phyloP scores from a whole-genome alignment of 768 basidiomycete genomes.

The Pulveroboletus sp. region DNA sequence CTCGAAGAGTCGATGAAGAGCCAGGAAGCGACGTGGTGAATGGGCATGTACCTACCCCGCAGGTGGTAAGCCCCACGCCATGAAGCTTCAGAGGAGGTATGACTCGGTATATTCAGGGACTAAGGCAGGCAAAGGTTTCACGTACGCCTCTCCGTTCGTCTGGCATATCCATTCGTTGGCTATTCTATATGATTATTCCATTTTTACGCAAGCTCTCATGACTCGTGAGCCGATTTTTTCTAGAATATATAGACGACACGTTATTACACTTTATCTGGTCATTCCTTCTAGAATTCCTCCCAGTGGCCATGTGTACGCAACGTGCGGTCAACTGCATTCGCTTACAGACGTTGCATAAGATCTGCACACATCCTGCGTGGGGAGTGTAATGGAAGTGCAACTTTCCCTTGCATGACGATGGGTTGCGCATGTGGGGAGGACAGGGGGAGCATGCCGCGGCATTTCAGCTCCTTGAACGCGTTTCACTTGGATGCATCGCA shows the following conservation, averaged over 20 bases:
- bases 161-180: conserved; percentile 30
- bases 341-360: conserved; percentile 2
- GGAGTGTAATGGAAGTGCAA: conserved; percentile 18
- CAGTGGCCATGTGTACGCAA: conserved; percentile 11
- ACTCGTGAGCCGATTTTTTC: conserved; percentile 9
- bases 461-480: background rate
- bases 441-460: conserved; percentile 1
- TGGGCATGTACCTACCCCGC: conserved; percentile 33
- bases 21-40: conserved; percentile 37
- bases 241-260: conserved; percentile 23
- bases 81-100: conserved; percentile 28
- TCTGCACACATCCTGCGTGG: conserved; percentile 11
- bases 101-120: conserved; percentile 29
- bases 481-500: background rate
- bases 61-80: conserved; percentile 33
- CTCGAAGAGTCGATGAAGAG: conserved; percentile 33
- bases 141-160: conserved; percentile 20
- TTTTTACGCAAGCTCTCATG: conserved; percentile 29
- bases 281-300: conserved; percentile 13
- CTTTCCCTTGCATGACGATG: conserved; percentile 3
- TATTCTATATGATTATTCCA: conserved; percentile 38
- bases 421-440: conserved; percentile 2
- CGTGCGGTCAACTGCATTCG: conserved; percentile 13
- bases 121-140: conserved; percentile 22
- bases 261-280: conserved; percentile 10